Percentiles rank a stretch among this genome's conserved stretches.
These are phyloP conservation scores for Balamuthia mandrillaris DNA, from an alignment of 208 protist species.

Conservation along the genomic window DNA sequence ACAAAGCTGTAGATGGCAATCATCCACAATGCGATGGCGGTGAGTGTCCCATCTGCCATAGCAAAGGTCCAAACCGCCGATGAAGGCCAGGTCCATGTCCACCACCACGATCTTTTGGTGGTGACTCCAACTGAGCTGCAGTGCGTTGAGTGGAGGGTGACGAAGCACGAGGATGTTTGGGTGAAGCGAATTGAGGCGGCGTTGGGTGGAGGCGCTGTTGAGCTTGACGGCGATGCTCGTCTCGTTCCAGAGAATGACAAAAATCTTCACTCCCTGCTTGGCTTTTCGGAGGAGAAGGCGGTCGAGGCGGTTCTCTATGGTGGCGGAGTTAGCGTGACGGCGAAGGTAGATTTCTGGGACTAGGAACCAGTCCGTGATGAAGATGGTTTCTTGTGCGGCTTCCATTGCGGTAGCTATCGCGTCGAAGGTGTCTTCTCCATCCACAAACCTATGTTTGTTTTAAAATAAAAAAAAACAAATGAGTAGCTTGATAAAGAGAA, in stretches of 20 bases:
- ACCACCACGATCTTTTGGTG: slow-evolving; percentile 43
- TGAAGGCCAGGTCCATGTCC: slow-evolving; percentile 61
- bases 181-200: slow-evolving; percentile 32
- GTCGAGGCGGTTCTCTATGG: slow-evolving; percentile 43
- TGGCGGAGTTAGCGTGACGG: slow-evolving; percentile 14
- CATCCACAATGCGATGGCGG: slow-evolving; percentile 43
- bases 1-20: background rate
- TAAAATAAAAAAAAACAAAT: too few species aligned
- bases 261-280: slow-evolving; percentile 54
- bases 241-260: slow-evolving; percentile 62
- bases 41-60: slow-evolving; percentile 57
- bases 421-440: slow-evolving; percentile 43
- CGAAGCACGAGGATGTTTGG: slow-evolving; percentile 55
- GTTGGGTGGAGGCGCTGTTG: slow-evolving; percentile 21
- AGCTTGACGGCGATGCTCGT: slow-evolving; percentile 53
- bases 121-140: background rate
- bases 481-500: too few species aligned
- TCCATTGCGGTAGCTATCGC: slow-evolving; percentile 40
- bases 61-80: slow-evolving; percentile 62
- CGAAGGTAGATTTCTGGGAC: slow-evolving; percentile 45
- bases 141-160: slow-evolving; percentile 37
- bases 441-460: slow-evolving; percentile 40
- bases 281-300: slow-evolving; percentile 47
- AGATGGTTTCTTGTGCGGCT: slow-evolving; percentile 32
- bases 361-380: slow-evolving; percentile 59